Base-by-base conservation (phyloP, 2,329 filamentous ascomycete genomes). In the Sordariomycetes sp. region DNA sequence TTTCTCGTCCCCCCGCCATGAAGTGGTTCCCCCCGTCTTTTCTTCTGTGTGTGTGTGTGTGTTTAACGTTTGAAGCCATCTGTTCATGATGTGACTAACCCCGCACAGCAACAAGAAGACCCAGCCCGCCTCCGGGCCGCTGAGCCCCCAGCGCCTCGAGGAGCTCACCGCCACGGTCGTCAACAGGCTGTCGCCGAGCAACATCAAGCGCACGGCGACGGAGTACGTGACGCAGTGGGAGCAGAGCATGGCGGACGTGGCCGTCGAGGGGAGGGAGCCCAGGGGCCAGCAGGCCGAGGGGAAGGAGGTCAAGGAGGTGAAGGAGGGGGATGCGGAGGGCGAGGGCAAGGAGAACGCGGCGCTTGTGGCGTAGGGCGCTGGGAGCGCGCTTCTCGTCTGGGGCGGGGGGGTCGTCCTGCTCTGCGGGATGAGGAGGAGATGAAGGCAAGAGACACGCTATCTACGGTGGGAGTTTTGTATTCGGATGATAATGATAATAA, bases 141-240 rank as follows among this genome's bases (percentile, higher is more conserved):
- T 70, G 28, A 68, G 74, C 52, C 67, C 73, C 22, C 72, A 72
- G 61, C 77, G 75, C 65, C 69, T 82, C 40, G 77, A 80, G 69
- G 75, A 85, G 66, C 68, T 83, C 59, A 69, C 88, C 32, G 90
- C 89, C 74, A 85, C 86, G 54, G 81, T 87, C 54, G 79, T 95
- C 59, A 86, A 85, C 67, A 85, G 86, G 62, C 73, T 91, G 50
- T 81, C 83, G 10, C 88, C 91, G 0, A 85, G 84, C 64, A 91
- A 90, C 65, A 74, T 97, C 64, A 89, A 90, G 68, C 82, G 85
- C 43, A 93, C 89, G 1, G 89, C 92, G n/a, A 88, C 86, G 40
- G 88, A 87, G 61, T 78, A 96, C 59, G 90, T 97, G 83, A 88
- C 86, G 62, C 91, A 96, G 68, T 96, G 90, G 89, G 93, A 97